Evolutionary conservation across 805 yeast species (phyloP).

Genomic region (Saturnispora hagleri): DNA sequence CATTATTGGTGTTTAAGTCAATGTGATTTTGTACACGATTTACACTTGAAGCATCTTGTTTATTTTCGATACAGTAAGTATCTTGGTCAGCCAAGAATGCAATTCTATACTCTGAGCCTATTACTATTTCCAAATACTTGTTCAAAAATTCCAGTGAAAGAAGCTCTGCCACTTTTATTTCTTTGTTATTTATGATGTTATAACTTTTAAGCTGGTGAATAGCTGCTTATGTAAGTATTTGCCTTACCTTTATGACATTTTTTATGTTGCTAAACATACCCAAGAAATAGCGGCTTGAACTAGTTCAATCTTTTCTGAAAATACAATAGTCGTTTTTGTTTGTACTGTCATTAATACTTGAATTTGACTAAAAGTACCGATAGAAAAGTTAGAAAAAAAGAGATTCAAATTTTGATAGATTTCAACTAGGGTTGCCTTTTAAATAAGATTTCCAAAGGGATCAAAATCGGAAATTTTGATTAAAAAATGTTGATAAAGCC

Average conservation of each 20-base stretch:
- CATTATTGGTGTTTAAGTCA: neutral
- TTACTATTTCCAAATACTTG: neutral
- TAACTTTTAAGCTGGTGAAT: neutral
- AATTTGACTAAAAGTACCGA: neutral
- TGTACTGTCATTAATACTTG: neutral
- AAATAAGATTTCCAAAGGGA: neutral
- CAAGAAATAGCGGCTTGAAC: constrained; percentile 8
- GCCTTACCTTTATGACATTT: neutral
- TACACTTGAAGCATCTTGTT: neutral
- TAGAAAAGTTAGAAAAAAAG: neutral
- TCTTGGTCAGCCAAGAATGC: neutral
- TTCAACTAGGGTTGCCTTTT: neutral
- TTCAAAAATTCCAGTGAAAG: neutral
- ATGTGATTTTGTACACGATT: neutral
- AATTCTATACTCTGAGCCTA: neutral
- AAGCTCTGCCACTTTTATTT: neutral
- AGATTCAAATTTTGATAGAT: neutral
- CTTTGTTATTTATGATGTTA: neutral
- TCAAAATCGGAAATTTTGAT: neutral
- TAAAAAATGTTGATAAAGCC: too few relatives aligned
- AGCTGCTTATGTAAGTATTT: neutral
- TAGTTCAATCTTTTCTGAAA: constrained; percentile 2
- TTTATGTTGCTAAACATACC: constrained; percentile 3
- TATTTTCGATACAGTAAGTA: neutral
- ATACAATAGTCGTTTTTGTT: constrained; percentile 1